phyloP scores from a whole-genome alignment of 805 yeast genomes.

The Yarrowia porcina region DNA sequence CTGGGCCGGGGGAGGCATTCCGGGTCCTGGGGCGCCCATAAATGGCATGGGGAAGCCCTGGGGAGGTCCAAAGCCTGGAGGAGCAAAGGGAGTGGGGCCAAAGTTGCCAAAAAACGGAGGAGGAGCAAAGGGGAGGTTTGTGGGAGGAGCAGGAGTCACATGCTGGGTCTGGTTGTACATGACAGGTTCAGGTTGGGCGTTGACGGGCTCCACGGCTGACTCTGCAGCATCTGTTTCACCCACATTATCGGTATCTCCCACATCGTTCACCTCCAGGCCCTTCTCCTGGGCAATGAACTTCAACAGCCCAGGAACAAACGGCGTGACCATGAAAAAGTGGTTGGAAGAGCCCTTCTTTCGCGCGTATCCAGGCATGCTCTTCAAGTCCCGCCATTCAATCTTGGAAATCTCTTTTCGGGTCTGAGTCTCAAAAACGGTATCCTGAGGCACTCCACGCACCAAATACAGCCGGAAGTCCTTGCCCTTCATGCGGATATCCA shows the following conservation, averaged over 20 bases:
- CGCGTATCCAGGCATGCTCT: conserved; percentile 37
- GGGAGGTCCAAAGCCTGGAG: conserved; percentile 3
- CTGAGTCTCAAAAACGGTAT: conserved; percentile 67
- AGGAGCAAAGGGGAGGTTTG: conserved; percentile 21
- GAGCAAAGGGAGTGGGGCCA: neutral
- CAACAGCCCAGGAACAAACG: conserved; percentile 39
- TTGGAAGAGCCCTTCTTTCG: conserved; percentile 22
- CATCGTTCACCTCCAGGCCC: conserved; percentile 29
- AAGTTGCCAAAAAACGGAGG: conserved; percentile 15
- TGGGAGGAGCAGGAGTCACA: neutral
- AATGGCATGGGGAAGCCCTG: conserved; percentile 24
- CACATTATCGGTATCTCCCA: neutral
- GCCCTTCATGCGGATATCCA: conserved; percentile 77
- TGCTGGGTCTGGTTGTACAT: neutral
- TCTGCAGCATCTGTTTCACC: conserved; percentile 33
- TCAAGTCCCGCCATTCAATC: conserved; percentile 63
- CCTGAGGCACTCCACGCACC: conserved; percentile 73
- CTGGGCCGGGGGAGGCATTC: conserved; percentile 26
- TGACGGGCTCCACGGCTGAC: conserved; percentile 24
- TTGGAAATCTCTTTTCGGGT: conserved; percentile 85
- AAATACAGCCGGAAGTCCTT: conserved; percentile 83
- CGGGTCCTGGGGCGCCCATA: neutral
- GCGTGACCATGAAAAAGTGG: conserved; percentile 40
- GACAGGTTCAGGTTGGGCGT: neutral
- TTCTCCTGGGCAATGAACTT: conserved; percentile 36